Percentiles rank a stretch among this genome's conserved stretches.
Evolutionary conservation across 2,329 filamentous ascomycete species (phyloP).

Genomic region (Davidsoniella eucalypti): DNA sequence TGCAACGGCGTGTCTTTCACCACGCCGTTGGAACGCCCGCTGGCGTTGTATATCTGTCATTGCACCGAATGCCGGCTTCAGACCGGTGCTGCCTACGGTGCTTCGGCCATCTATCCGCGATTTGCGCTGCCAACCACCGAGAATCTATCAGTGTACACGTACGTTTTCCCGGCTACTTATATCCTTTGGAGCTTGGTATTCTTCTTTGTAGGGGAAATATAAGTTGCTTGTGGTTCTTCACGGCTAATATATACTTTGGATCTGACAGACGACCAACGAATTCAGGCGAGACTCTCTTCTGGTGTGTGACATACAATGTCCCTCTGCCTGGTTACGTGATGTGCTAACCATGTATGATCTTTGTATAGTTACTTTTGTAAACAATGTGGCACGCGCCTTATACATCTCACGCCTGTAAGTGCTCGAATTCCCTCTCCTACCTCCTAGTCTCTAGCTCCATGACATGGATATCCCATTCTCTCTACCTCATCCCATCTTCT

Average conservation of each 20-base stretch:
- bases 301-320: slow-evolving; percentile 23
- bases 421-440: neutral
- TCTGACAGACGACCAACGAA: slow-evolving; percentile 35
- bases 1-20: slow-evolving; percentile 47
- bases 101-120: slow-evolving; percentile 53
- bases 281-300: slow-evolving; percentile 40
- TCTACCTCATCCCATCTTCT: too few species aligned
- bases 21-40: slow-evolving; percentile 41
- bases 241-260: neutral
- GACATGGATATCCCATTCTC: too few species aligned
- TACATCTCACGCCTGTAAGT: slow-evolving; percentile 43
- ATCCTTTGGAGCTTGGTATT: too few species aligned
- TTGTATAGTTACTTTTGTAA: slow-evolving; percentile 45
- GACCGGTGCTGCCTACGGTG: slow-evolving; percentile 49
- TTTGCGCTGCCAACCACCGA: slow-evolving; percentile 38
- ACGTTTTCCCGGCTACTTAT: slow-evolving; percentile 17
- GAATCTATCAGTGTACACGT: slow-evolving; percentile 38
- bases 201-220: too few species aligned
- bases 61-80: slow-evolving; percentile 50
- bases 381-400: slow-evolving; percentile 45
- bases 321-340: neutral
- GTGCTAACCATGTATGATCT: slow-evolving; percentile 1
- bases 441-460: neutral
- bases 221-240: neutral
- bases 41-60: slow-evolving; percentile 56